These are phyloP conservation scores for Isabelozyma pseudorhagii DNA, from an alignment of 805 yeast genomes.

Conservation along the genomic window DNA sequence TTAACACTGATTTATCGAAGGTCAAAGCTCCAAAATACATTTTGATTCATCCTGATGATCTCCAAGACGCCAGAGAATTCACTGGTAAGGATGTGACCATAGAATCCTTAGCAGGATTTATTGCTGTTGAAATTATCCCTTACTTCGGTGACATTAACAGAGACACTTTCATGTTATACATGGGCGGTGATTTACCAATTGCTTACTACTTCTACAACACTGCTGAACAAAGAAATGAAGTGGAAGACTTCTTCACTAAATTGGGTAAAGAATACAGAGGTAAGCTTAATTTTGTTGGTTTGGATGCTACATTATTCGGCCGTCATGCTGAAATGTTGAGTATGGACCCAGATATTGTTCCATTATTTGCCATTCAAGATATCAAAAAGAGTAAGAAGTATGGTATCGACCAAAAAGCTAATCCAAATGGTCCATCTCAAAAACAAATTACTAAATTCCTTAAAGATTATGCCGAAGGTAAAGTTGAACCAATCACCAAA, in stretches of 20 bases:
- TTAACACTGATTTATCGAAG: conserved; percentile 18
- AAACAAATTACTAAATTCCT: conserved; percentile 61
- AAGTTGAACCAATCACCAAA: conserved; percentile 69
- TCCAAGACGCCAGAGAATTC: conserved; percentile 47
- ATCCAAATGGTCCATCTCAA: conserved; percentile 43
- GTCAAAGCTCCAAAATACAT: conserved; percentile 38
- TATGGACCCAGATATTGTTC: conserved; percentile 75
- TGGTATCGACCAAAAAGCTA: conserved; percentile 62
- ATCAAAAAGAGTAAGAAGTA: conserved; percentile 65
- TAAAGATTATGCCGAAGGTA: conserved; percentile 59
- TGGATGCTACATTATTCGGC: conserved; percentile 78
- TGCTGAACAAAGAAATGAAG: conserved; percentile 60
- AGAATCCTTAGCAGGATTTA: conserved; percentile 44
- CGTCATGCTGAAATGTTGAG: conserved; percentile 84
- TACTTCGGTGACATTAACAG: conserved; percentile 85
- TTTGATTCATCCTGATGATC: conserved; percentile 45
- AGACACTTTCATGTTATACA: conserved; percentile 70
- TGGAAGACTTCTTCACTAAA: conserved; percentile 49
- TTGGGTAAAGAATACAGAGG: conserved; percentile 79
- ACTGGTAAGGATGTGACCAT: conserved; percentile 27
- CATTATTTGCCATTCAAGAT: conserved; percentile 88
- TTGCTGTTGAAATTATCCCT: conserved; percentile 68
- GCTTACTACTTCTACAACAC: conserved; percentile 83
- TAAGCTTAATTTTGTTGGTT: conserved; percentile 79
- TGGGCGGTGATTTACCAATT: conserved; percentile 70